Percentiles rank a stretch among this genome's conserved stretches.
phyloP scores from a whole-genome alignment of 2,329 filamentous ascomycete species.

The Diatrype stigma region DNA sequence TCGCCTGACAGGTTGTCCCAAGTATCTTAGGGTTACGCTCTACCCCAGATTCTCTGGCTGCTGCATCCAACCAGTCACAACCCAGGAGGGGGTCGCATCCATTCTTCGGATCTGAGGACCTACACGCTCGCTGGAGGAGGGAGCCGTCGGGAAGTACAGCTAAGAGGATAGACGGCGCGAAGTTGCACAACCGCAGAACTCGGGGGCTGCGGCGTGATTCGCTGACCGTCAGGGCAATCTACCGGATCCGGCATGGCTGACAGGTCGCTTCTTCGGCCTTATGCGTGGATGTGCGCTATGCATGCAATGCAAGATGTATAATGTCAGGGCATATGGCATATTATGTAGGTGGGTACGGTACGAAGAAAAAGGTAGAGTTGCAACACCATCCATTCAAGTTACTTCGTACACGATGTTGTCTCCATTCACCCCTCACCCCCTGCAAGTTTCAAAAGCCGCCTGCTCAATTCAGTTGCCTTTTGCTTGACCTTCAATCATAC shows the following conservation, averaged over 20 bases:
- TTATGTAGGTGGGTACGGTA: background rate
- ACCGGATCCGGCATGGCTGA: background rate
- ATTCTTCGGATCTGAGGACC: slow-evolving; percentile 21
- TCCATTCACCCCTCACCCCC: too few relatives aligned
- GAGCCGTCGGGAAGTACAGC: background rate
- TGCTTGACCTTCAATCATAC: too few relatives aligned
- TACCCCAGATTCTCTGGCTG: slow-evolving; percentile 1
- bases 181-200: background rate
- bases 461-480: too few relatives aligned
- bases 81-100: background rate
- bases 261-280: background rate
- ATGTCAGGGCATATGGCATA: background rate
- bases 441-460: too few relatives aligned
- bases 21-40: slow-evolving; percentile 7
- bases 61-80: background rate
- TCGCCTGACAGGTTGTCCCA: background rate
- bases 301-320: background rate
- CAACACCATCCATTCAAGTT: too few relatives aligned
- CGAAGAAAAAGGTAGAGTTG: too few relatives aligned
- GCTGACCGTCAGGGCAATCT: background rate
- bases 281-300: background rate
- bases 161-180: slow-evolving; percentile 1
- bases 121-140: slow-evolving; percentile 6
- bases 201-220: background rate
- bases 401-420: too few relatives aligned